Percentiles rank a stretch among this genome's conserved stretches.
Conservation (phyloP, 2,329 filamentous ascomycete species). For the Clonostachys sp. region DNA sequence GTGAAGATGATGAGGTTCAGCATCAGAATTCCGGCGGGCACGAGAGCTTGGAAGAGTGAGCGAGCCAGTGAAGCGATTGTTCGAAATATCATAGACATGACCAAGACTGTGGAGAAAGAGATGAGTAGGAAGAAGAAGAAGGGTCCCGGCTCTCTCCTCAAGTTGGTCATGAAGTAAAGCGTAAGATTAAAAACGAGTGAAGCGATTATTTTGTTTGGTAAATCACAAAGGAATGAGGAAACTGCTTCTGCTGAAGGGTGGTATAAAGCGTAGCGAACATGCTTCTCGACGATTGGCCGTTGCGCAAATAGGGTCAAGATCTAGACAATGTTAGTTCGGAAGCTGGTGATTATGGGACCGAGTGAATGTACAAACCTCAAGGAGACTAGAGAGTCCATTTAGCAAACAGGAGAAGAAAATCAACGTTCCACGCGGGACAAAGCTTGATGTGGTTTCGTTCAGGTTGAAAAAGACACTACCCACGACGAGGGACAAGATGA, state of each 20-base stretch:
- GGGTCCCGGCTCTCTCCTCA: neutral
- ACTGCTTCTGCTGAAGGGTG: conserved; percentile 20
- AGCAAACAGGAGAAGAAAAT: conserved; percentile 45
- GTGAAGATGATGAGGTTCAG: conserved; percentile 38
- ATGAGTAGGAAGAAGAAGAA: conserved; percentile 59
- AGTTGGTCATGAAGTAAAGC: conserved; percentile 21
- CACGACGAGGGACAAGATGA: conserved; percentile 45
- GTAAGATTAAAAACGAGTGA: conserved; percentile 24
- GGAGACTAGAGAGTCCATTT: conserved; percentile 45
- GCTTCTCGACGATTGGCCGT: conserved; percentile 17
- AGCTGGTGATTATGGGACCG: neutral
- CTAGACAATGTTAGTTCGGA: neutral
- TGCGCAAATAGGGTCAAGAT: conserved; percentile 13
- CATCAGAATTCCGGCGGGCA: conserved; percentile 18
- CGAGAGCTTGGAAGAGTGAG: conserved; percentile 20
- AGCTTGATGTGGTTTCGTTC: conserved; percentile 42
- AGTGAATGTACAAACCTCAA: conserved; percentile 32
- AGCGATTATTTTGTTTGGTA: conserved; percentile 45
- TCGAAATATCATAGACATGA: conserved; percentile 38
- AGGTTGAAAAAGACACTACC: conserved; percentile 64
- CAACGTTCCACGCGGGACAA: conserved; percentile 35
- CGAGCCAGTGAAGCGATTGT: conserved; percentile 8
- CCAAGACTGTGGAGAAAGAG: conserved; percentile 66
- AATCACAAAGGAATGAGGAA: conserved; percentile 17
- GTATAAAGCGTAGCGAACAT: conserved; percentile 20